Evolutionary conservation across 2,329 filamentous ascomycete genomes (phyloP), one percentile per base, ranked within the genome.

Genomic region (Penicillium sp.): DNA sequence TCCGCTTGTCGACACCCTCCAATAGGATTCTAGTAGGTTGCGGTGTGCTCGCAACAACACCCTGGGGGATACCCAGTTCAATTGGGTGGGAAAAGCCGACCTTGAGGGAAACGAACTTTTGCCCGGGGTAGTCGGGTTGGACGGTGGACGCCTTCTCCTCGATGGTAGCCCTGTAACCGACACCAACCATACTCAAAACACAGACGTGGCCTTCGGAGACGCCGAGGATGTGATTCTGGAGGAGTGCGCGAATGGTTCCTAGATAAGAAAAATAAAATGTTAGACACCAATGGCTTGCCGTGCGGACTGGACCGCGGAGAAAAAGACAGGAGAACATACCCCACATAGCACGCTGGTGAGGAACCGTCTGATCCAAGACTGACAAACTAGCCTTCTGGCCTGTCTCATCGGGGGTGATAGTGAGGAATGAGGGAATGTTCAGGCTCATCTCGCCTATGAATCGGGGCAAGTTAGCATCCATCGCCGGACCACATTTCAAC

Each of bases 151-250:
- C 89, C 39, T 83, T 87, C 57, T 87, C 78, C 75, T 97, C 92
- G 66, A 99, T 84, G 4, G 86, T 89, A 16, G 94, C 94, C 76
- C 93, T 85, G 82, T 97, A 99, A 59, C 94, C 94, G 58, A 99
- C 94, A 70, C 94, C 94, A 29, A 97, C 92, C 52, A 99, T 83
- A 63, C 93, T 88, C 52, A 99, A 82, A 67, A 99, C 92, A 34
- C 92, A 92, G 19, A 91, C 92, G 78, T 99, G 94, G 36, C 94
- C 94, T 83, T 99, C 94, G 38, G 91, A 96, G 23, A 99, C 94
- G 58, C 94, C 94, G 61, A 92, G 86, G 60, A 99, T 89, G 79
- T 95, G 87, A 74, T 94, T 95, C 69, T 90, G 89, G 53, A 99
- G 82, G 72, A 96, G 93, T 34, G 92, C 87, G 78, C 94, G 92